These are phyloP conservation scores for Alternaria tenuissima DNA, from an alignment of 2,329 filamentous ascomycete genomes.

Conservation along the genomic window DNA sequence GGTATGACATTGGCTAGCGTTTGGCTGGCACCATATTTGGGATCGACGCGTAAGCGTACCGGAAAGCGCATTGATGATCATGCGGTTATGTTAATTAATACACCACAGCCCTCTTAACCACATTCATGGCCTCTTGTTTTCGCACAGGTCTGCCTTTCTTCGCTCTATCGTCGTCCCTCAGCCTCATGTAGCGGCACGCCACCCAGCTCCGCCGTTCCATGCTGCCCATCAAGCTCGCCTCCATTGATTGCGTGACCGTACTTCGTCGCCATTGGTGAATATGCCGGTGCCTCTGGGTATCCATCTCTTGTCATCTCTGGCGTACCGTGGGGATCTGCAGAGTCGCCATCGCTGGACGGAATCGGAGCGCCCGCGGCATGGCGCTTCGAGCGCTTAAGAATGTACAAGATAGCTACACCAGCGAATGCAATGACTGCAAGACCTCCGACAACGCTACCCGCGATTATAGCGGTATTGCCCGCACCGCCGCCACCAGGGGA, in stretches of 20 bases:
- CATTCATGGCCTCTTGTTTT: background rate
- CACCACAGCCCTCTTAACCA: background rate
- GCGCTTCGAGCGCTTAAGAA: conserved; percentile 9
- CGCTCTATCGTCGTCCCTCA: background rate
- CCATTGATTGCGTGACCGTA: background rate
- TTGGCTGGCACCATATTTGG: background rate
- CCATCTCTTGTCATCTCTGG: background rate
- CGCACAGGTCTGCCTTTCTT: background rate
- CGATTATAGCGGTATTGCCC: background rate
- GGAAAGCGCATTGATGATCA: background rate
- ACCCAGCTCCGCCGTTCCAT: background rate
- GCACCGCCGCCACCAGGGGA: no score
- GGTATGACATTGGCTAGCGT: background rate
- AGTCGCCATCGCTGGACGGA: background rate
- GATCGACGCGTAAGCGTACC: background rate
- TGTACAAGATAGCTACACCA: conserved; percentile 4
- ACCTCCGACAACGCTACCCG: background rate
- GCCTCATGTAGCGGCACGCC: background rate
- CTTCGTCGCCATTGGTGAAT: background rate
- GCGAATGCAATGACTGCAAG: conserved; percentile 9
- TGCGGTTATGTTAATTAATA: background rate
- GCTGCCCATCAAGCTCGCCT: conserved; percentile 5
- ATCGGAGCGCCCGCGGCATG: background rate
- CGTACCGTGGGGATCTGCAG: background rate
- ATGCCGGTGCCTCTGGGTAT: background rate